Evolutionary conservation across 225 moss, liverwort and hornwort genomes (phyloP), one percentile per base, ranked within the genome.

Genomic region (Anthoceros angustus): DNA sequence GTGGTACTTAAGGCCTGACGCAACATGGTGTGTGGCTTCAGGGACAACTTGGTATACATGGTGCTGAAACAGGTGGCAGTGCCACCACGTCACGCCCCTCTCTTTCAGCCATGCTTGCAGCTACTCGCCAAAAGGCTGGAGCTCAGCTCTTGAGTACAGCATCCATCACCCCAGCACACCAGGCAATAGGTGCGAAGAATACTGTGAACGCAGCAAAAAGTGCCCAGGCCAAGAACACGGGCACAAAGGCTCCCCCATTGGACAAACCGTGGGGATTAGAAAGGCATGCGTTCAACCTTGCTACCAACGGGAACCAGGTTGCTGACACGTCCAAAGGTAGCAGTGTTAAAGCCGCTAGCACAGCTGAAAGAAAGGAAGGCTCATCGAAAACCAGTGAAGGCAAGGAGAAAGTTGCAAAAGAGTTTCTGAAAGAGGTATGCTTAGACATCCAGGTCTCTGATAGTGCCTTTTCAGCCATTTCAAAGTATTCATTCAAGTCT

Each of bases 161-260:
- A 68, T 76, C 81, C 41, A 80, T 98, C 46, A 82, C 86, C 64
- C 83, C 89, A 55, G 95, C 95, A 50, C 91, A 98, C 74, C 83
- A 81, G 75, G 95, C 95, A 64, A 75, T 98, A 67, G 95, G 95
- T 40, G 91, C 86, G 32, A 32, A 32, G 32, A 32, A 32, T 32
- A 32, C 6, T 7, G 23, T 18, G n/a, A 20, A 23, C 55, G 6
- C 55, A 55, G 18, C 16, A 7, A 18, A 15, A 55, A 7, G n/a
- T 15, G 7, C 23, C n/a, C 55, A 55, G 18, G 8, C 2, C 55
- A 55, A 55, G 14, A 55, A 55, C 10, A 16, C 11, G n/a, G 18
- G 8, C 4, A 1, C 32, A 32, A 32, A 32, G 32, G 32, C 32
- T 32, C 32, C 32, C 46, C 18, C 46, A 12, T 12, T 5, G 14